Base-by-base conservation (phyloP, 139 green algal genomes). In the Gonium pectorale region DNA sequence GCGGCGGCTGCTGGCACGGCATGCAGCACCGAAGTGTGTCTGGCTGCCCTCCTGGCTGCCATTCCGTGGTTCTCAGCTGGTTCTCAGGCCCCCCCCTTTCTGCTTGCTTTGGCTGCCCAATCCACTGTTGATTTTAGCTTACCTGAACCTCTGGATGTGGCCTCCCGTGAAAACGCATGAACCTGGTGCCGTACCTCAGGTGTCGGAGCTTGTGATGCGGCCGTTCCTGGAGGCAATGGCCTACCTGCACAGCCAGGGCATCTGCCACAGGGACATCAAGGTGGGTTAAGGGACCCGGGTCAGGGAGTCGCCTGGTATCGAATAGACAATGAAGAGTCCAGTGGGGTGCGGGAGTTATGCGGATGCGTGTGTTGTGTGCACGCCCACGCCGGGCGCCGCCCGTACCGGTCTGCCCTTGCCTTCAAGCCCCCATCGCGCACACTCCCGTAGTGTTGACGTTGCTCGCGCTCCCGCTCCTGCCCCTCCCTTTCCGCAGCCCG, bases 211-310 rank as follows among this genome's bases (percentile, higher is more conserved):
- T 33, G 77, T 83, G 60, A 46, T 83, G 62, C 62, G 62, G 22
- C 77, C 77, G 2, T 83, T 83, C 62, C 77, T 83, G 60, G 62
- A 83, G 4, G 77, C 43, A 22, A 21, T 83, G 62, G 43, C 60
- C 22, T 83, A 74, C 59, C 44, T 83, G 62, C 77, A 83, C 77
- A 27, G 29, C 2, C 41, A 68, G 5, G 77, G 77, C 62, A 38
- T 83, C 21, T 83, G 77, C 59, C 77, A 83, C 41, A 60, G 77
- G 7, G 77, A 74, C 31, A 81, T 81, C 22, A 81, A 81, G 73
- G 54, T 81, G 43, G 27, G 59, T 62, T n/a, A n/a, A n/a, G n/a
- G n/a, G n/a, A n/a, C n/a, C n/a, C n/a, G n/a, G n/a, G n/a, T 11
- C 46, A 54, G 46, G n/a, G n/a, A n/a, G n/a, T n/a, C n/a, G n/a